Evolutionary conservation across 1,284 basidiomycete species (phyloP).

Genomic region (Butyriboletus appendiculatus): DNA sequence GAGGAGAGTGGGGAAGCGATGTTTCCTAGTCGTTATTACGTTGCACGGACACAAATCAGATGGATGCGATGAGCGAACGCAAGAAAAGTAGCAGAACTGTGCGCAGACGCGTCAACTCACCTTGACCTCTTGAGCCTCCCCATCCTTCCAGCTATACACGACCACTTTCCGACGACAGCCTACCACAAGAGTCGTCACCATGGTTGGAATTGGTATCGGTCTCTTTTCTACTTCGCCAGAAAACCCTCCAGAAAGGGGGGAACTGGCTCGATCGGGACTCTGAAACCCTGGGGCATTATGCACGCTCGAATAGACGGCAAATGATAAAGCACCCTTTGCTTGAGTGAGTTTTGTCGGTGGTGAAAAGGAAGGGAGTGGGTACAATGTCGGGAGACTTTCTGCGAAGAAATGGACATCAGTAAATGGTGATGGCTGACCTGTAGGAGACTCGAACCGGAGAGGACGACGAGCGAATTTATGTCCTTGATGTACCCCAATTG

Average conservation of each 20-base stretch:
- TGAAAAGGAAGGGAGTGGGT: conserved; percentile 63
- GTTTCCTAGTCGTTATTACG: conserved; percentile 58
- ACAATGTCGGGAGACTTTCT: conserved; percentile 68
- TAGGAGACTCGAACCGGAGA: conserved; percentile 61
- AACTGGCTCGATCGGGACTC: conserved; percentile 1
- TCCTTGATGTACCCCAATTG: conserved; percentile 85
- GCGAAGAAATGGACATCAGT: conserved; percentile 2
- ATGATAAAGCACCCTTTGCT: conserved; percentile 80
- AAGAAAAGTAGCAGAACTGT: neutral
- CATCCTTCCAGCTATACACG: conserved; percentile 86
- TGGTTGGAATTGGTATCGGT: conserved; percentile 45
- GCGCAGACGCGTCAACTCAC: conserved; percentile 40
- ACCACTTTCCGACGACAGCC: conserved; percentile 87
- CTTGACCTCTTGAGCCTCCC: conserved; percentile 74
- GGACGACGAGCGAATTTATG: conserved; percentile 76
- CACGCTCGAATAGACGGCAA: conserved; percentile 70
- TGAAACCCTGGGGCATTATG: conserved; percentile 31
- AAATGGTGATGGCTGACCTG: neutral
- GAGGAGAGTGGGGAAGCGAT: conserved; percentile 81
- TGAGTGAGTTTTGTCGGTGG: conserved; percentile 71
- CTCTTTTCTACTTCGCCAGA: conserved; percentile 39
- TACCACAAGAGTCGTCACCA: conserved; percentile 79
- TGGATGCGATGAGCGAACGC: neutral
- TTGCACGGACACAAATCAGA: conserved; percentile 6
- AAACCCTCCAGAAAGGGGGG: conserved; percentile 7